Evolutionary conservation across 1,284 basidiomycete genomes (phyloP).

Genomic region (Sanghuangporus sanghuang): DNA sequence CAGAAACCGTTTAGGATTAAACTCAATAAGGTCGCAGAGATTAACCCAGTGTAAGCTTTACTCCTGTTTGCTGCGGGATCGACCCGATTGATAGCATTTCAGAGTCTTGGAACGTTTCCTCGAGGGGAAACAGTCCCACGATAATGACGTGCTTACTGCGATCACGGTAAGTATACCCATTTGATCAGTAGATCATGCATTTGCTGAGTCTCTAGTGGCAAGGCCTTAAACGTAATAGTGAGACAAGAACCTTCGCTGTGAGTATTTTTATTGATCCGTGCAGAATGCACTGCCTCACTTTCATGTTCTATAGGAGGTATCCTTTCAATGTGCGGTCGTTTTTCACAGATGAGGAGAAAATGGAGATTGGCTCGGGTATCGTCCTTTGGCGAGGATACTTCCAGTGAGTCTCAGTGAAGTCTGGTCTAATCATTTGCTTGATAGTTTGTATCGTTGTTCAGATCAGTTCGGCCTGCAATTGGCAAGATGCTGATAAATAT

Average conservation of each 20-base stretch:
- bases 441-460: conserved; percentile 6
- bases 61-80: neutral
- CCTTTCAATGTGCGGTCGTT: conserved; percentile 74
- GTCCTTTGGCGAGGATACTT: conserved; percentile 73
- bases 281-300: neutral
- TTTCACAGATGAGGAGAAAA: conserved; percentile 61
- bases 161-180: conserved; percentile 49
- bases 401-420: conserved; percentile 36
- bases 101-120: conserved; percentile 66
- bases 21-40: conserved; percentile 62
- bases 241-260: conserved; percentile 64
- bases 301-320: conserved; percentile 35
- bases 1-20: conserved; percentile 60
- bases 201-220: neutral
- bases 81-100: neutral
- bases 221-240: conserved; percentile 73
- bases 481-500: conserved; percentile 69
- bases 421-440: neutral
- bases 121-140: conserved; percentile 59
- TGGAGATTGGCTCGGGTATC: conserved; percentile 61
- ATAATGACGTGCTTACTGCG: conserved; percentile 65
- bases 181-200: neutral
- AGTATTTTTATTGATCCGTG: conserved; percentile 2
- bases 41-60: conserved; percentile 64
- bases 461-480: conserved; percentile 58